Conservation (phyloP, 495 filamentous ascomycete species). For the Lasiosphaeria hispida region DNA sequence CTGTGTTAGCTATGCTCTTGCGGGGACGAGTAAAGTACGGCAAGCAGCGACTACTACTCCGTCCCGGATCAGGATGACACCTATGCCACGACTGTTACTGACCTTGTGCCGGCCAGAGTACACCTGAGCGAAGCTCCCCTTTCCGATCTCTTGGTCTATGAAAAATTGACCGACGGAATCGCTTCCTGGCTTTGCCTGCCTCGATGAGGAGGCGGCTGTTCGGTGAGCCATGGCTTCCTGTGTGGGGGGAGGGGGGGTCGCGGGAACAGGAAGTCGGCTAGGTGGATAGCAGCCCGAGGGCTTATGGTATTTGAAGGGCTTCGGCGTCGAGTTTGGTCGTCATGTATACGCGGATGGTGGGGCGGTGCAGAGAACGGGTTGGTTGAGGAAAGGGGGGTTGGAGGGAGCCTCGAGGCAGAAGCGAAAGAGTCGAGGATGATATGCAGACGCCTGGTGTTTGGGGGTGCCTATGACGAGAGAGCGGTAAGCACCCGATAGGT, state of each 20-base stretch:
- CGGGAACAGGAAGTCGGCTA: slow-evolving; percentile 40
- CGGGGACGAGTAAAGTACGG: no score
- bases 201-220: slow-evolving; percentile 32
- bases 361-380: slow-evolving; percentile 4
- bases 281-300: slow-evolving; percentile 43
- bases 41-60: no score
- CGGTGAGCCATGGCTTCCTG: slow-evolving; percentile 51
- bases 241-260: slow-evolving; percentile 36
- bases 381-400: slow-evolving; percentile 9
- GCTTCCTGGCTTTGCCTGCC: slow-evolving; percentile 46
- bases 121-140: slow-evolving; percentile 93
- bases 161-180: slow-evolving; percentile 74
- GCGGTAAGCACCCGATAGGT: slow-evolving; percentile 38
- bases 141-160: slow-evolving; percentile 81
- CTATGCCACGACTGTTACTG: slow-evolving; percentile 29
- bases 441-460: background rate
- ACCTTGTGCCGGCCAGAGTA: slow-evolving; percentile 84
- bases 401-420: slow-evolving; percentile 14
- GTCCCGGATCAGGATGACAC: no score
- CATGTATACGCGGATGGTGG: slow-evolving; percentile 42
- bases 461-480: slow-evolving; percentile 22
- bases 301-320: slow-evolving; percentile 43
- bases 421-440: slow-evolving; percentile 2
- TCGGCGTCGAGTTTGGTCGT: slow-evolving; percentile 40
- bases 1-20: slow-evolving; percentile 38